These are phyloP conservation scores for Tuber calosporum DNA, from an alignment of 495 filamentous ascomycete genomes.

Conservation along the genomic window DNA sequence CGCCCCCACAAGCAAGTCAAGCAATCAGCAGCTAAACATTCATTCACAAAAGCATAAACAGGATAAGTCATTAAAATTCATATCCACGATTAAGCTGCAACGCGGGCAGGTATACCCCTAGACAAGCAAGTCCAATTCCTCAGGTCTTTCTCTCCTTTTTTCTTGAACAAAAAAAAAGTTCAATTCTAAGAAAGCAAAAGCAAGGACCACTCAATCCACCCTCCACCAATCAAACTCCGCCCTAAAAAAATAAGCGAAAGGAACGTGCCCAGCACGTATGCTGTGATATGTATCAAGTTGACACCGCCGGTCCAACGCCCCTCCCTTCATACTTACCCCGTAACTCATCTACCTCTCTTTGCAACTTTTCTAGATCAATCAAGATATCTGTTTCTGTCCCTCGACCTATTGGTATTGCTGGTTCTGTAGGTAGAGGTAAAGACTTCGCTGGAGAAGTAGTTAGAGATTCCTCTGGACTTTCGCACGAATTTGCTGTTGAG, in stretches of 20 bases:
- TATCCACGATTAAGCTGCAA: not conserved
- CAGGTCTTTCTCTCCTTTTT: not conserved
- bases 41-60: not conserved
- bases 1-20: not conserved
- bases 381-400: conserved; percentile 36
- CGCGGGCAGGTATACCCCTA: not conserved
- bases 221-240: not conserved
- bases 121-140: not conserved
- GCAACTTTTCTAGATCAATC: conserved; percentile 34
- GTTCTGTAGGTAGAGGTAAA: conserved; percentile 8
- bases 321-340: conserved; percentile 36
- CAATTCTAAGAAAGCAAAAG: not conserved
- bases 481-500: conserved; percentile 9
- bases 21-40: not conserved
- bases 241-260: conserved; percentile 1
- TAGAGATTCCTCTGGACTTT: not conserved
- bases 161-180: not conserved
- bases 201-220: not conserved
- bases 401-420: not conserved
- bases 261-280: not conserved
- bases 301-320: not conserved
- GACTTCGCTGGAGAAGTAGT: not conserved
- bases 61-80: not conserved
- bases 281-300: not conserved
- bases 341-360: conserved; percentile 39